A percentile compares a stretch with the other conserved stretches of the same genome.
Evolutionary conservation across 495 filamentous ascomycete genomes (phyloP).

Genomic region (Xylaria curta): DNA sequence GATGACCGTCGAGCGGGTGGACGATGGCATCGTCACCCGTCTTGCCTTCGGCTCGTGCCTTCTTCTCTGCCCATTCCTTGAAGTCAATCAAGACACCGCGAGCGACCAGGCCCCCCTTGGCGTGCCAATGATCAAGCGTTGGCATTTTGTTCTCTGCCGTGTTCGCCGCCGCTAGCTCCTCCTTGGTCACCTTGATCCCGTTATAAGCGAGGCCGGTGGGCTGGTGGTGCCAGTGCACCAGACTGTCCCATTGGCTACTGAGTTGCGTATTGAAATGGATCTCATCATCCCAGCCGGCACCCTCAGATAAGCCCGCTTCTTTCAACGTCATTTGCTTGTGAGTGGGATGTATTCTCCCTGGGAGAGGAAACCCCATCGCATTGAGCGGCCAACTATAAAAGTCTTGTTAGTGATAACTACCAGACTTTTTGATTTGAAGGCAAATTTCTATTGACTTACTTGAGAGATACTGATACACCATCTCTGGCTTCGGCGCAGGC

Average conservation of each 20-base stretch:
- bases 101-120: slow-evolving; percentile 58
- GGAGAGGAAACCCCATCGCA: slow-evolving; percentile 53
- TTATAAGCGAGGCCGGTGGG: slow-evolving; percentile 61
- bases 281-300: slow-evolving; percentile 54
- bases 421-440: slow-evolving; percentile 29
- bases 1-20: slow-evolving; percentile 64
- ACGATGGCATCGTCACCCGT: slow-evolving; percentile 41
- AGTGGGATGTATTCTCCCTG: slow-evolving; percentile 57
- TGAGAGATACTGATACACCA: slow-evolving; percentile 65
- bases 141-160: slow-evolving; percentile 42
- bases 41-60: slow-evolving; percentile 47
- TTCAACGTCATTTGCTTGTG: slow-evolving; percentile 59
- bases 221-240: slow-evolving; percentile 66
- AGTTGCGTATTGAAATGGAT: slow-evolving; percentile 79
- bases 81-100: slow-evolving; percentile 66
- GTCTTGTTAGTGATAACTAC: slow-evolving; percentile 30
- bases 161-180: slow-evolving; percentile 32
- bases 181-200: slow-evolving; percentile 45
- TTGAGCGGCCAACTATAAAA: slow-evolving; percentile 50
- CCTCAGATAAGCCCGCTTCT: slow-evolving; percentile 41
- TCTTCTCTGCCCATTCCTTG: slow-evolving; percentile 50
- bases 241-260: slow-evolving; percentile 79
- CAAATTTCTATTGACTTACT: slow-evolving; percentile 46
- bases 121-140: slow-evolving; percentile 52
- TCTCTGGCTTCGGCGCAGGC: slow-evolving; percentile 59